A percentile compares a stretch with the other conserved stretches of the same genome.
These are phyloP conservation scores for Funneliformis caledonium DNA, from an alignment of 371 early-diverging fungal species.

Conservation along the genomic window DNA sequence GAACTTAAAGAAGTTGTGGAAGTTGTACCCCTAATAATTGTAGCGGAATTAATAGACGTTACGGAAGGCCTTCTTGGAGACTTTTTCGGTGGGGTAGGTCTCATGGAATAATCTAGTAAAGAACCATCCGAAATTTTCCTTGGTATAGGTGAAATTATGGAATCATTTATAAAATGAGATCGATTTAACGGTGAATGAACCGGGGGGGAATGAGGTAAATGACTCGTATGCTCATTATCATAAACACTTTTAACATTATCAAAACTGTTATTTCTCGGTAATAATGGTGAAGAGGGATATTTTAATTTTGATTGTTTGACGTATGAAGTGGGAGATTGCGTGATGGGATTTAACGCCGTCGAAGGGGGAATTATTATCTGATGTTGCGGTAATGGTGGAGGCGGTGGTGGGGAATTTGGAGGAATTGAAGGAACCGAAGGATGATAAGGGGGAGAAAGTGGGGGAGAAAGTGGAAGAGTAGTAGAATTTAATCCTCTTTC, in stretches of 20 bases:
- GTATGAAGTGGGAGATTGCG: neutral
- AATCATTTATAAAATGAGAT: neutral
- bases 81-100: neutral
- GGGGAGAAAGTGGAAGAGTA: neutral
- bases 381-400: neutral
- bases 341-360: neutral
- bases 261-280: neutral
- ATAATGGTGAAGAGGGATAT: conserved; percentile 24
- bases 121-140: neutral
- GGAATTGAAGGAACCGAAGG: neutral
- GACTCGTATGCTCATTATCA: neutral
- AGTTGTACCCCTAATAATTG: neutral
- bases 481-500: neutral
- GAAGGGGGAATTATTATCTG: neutral
- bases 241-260: neutral
- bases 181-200: neutral
- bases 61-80: neutral
- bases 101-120: neutral
- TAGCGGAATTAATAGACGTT: neutral
- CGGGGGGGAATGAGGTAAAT: neutral
- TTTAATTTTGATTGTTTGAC: conserved; percentile 12
- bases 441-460: neutral
- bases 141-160: neutral
- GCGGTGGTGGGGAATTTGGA: too few species aligned
- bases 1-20: neutral